Evolutionary conservation across 306 rosid species (phyloP).

Genomic region (Ziziphus jujuba): DNA sequence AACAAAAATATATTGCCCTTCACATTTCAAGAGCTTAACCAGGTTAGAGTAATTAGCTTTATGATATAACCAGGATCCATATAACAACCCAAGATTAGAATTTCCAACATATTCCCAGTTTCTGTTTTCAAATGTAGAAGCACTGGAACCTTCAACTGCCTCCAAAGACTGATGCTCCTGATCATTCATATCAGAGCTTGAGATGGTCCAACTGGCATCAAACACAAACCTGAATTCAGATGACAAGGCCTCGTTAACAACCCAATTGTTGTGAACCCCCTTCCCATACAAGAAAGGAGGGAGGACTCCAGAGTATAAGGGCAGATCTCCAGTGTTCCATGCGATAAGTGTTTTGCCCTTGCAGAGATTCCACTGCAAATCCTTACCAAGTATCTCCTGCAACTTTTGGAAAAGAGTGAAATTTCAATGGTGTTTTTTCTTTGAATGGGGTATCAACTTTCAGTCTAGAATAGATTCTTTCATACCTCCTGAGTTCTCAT

Average conservation of each 20-base stretch:
- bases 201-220: conserved; percentile 77
- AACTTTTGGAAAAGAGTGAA: conserved; percentile 41
- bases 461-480: conserved; percentile 24
- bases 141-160: conserved; percentile 31
- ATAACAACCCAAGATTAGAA: conserved; percentile 50
- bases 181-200: conserved; percentile 52
- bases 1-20: conserved; percentile 44
- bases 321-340: conserved; percentile 71
- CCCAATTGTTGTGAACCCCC: conserved; percentile 76
- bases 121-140: conserved; percentile 44
- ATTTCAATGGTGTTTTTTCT: conserved; percentile 25
- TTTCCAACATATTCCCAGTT: conserved; percentile 81
- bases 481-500: conserved; percentile 60
- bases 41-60: conserved; percentile 51
- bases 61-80: conserved; percentile 65
- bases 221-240: conserved; percentile 77
- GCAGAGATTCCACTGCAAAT: conserved; percentile 51
- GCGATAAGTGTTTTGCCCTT: conserved; percentile 61
- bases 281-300: conserved; percentile 88
- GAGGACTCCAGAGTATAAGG: conserved; percentile 82
- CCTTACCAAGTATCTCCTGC: conserved; percentile 52
- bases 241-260: conserved; percentile 73
- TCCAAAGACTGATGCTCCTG: conserved; percentile 28
- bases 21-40: conserved; percentile 54
- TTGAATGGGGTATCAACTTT: conserved; percentile 13